Conservation (phyloP, 2,329 filamentous ascomycete genomes). For the Mollisia scopiformis region DNA sequence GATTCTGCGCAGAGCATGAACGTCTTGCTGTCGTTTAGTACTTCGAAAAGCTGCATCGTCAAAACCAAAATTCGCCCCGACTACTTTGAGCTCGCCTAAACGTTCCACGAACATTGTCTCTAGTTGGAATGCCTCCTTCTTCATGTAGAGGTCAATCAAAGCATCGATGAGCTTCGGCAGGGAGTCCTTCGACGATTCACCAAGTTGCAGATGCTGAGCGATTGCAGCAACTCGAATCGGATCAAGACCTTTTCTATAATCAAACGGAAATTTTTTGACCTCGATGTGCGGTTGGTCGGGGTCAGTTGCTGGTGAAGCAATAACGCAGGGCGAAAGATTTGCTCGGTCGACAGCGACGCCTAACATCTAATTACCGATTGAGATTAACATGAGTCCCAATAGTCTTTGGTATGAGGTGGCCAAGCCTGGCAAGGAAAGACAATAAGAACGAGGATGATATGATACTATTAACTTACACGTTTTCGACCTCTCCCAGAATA, state of each 20-base stretch:
- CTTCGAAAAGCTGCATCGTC: slow-evolving; percentile 71
- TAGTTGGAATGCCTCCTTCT: slow-evolving; percentile 67
- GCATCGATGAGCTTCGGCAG: slow-evolving; percentile 53
- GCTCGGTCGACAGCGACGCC: slow-evolving; percentile 69
- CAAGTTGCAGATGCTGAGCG: slow-evolving; percentile 54
- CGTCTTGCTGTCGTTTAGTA: slow-evolving; percentile 59
- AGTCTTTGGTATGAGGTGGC: not conserved
- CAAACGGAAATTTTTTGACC: slow-evolving; percentile 62
- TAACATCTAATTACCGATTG: slow-evolving; percentile 41
- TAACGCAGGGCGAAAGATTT: slow-evolving; percentile 63
- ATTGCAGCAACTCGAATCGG: slow-evolving; percentile 45
- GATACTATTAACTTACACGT: slow-evolving; percentile 36
- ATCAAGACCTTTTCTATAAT: slow-evolving; percentile 54
- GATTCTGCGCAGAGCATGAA: slow-evolving; percentile 60
- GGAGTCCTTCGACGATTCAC: slow-evolving; percentile 40
- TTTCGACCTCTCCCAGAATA: slow-evolving; percentile 41
- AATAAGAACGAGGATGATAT: not conserved
- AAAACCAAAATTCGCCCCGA: slow-evolving; percentile 62
- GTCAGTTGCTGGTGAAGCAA: slow-evolving; percentile 51
- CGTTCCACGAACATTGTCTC: slow-evolving; percentile 51
- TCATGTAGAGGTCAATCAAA: slow-evolving; percentile 61
- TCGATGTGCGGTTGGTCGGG: slow-evolving; percentile 46
- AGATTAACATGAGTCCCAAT: not conserved
- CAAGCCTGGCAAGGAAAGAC: not conserved
- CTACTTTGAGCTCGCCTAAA: slow-evolving; percentile 49